A percentile compares a stretch with the other conserved stretches of the same genome.
Evolutionary conservation across 192 early-diverging fungal species (phyloP).

Genomic region (Coemansia asiatica): DNA sequence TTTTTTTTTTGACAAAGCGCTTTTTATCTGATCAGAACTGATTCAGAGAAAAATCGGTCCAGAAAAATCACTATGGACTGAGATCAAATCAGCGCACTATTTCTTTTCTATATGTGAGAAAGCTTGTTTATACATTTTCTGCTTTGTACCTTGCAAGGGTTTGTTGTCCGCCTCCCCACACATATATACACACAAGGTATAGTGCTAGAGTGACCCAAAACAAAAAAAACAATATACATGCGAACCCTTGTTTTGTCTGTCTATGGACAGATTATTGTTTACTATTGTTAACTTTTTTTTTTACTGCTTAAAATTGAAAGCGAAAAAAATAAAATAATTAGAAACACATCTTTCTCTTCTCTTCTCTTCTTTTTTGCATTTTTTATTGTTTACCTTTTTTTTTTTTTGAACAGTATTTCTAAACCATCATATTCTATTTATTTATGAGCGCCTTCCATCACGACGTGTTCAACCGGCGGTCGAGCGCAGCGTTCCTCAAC

Average conservation of each 20-base stretch:
- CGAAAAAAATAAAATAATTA: too few relatives aligned
- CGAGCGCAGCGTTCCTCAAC: constrained; percentile 22
- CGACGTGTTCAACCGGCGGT: constrained; percentile 30
- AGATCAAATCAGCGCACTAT: not conserved
- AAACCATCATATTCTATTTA: not conserved
- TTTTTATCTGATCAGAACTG: not conserved
- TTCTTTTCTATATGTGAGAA: not conserved
- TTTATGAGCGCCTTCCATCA: constrained; percentile 49
- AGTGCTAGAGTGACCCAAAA: not conserved
- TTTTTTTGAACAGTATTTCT: too few relatives aligned
- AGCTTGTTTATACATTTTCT: too few relatives aligned
- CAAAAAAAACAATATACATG: too few relatives aligned
- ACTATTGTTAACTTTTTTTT: too few relatives aligned
- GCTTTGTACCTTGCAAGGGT: too few relatives aligned
- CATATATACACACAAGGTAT: not conserved
- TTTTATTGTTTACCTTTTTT: too few relatives aligned
- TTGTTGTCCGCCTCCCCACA: too few relatives aligned
- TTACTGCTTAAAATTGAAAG: too few relatives aligned
- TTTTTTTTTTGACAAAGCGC: too few relatives aligned
- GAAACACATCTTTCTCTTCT: not conserved
- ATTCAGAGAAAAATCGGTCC: not conserved
- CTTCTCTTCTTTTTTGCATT: not conserved
- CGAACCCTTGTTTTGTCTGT: too few relatives aligned
- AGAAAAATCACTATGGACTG: not conserved
- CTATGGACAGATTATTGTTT: too few relatives aligned